Evolutionary conservation across 371 early-diverging fungal genomes (phyloP).

Genomic region (Coemansia linderi): DNA sequence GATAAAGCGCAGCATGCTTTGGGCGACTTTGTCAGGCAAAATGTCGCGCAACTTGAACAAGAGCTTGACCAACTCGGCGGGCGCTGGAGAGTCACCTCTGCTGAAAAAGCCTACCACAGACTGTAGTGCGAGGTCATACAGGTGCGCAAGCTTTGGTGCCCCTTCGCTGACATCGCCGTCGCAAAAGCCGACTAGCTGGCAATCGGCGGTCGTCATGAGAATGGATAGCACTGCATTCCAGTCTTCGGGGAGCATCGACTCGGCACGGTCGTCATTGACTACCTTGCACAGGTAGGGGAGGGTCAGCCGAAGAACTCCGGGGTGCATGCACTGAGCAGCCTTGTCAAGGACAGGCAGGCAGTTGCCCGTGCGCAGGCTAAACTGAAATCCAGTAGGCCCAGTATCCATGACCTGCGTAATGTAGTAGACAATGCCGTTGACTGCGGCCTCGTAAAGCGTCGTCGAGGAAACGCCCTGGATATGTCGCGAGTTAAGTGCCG

Average conservation of each 20-base stretch:
- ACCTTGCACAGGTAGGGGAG: conserved; percentile 47
- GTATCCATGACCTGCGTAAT: conserved; percentile 53
- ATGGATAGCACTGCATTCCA: conserved; percentile 41
- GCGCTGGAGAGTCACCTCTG: conserved; percentile 18
- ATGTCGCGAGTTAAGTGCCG: conserved; percentile 13
- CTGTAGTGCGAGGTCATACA: conserved; percentile 41
- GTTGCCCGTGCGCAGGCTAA: conserved; percentile 50
- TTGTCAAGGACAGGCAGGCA: conserved; percentile 49
- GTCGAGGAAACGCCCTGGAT: conserved; percentile 18
- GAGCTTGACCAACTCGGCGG: conserved; percentile 56
- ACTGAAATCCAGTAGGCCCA: conserved; percentile 48
- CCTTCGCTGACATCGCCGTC: conserved; percentile 10
- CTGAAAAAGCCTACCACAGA: conserved; percentile 28
- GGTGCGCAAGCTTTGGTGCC: conserved; percentile 13
- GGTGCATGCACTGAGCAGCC: conserved; percentile 44
- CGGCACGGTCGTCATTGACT: conserved; percentile 46
- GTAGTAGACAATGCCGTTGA: conserved; percentile 51
- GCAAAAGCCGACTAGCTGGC: conserved; percentile 23
- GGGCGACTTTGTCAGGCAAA: conserved; percentile 62
- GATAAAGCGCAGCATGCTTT: conserved; percentile 62
- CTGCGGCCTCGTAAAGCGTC: conserved; percentile 45
- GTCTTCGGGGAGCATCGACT: conserved; percentile 43
- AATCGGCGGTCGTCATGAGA: conserved; percentile 31
- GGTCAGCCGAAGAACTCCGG: conserved; percentile 38
- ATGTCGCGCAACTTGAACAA: conserved; percentile 61